Evolutionary conservation across 225 moss, liverwort and hornwort species (phyloP), one percentile per base, ranked within the genome.

Genomic region (Anthoceros angustus): DNA sequence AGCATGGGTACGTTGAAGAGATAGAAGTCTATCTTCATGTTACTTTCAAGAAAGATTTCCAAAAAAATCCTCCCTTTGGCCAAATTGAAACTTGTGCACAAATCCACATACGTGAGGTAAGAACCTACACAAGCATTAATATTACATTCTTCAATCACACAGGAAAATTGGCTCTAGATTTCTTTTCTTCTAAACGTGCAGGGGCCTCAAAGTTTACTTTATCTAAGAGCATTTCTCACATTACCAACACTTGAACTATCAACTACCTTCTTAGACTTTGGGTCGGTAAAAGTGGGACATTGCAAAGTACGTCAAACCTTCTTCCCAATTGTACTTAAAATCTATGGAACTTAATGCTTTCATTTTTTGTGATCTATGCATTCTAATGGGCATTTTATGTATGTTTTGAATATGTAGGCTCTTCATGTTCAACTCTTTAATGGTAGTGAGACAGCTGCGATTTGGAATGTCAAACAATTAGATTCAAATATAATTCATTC

Each of bases 181-280:
- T n/a, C n/a, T 21, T 61, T 39, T 70, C 43, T 41, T 50, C 64
- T 24, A 9, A 61, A 4, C 42, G 18, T 77, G 43, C 67, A 94
- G 93, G 93, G 93, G 32, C 93, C 93, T 0, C 74, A 81, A 71
- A 90, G 90, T 61, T 78, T 84, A 83, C 12, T 94, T n/a, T 67
- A 87, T 42, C 62, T 94, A 41, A 86, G 79, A 73, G 90, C 90
- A 65, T 87, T 90, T 73, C 83, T 94, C 8, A 79, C 66, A 2
- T 72, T 77, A 69, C 87, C 90, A 7, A 70, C 73, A 61, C 87
- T 94, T 75, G 80, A 84, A 63, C 69, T 90, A 69, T 90, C 93
- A 5, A 77, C 83, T 2, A 49, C 81, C 39, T 78, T 74, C 50
- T 78, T 87, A 23, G 93, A 94, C 66, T 94, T 90, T 74, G 87